Evolutionary conservation across 768 basidiomycete species (phyloP).

Genomic region (Podaxis sp.): DNA sequence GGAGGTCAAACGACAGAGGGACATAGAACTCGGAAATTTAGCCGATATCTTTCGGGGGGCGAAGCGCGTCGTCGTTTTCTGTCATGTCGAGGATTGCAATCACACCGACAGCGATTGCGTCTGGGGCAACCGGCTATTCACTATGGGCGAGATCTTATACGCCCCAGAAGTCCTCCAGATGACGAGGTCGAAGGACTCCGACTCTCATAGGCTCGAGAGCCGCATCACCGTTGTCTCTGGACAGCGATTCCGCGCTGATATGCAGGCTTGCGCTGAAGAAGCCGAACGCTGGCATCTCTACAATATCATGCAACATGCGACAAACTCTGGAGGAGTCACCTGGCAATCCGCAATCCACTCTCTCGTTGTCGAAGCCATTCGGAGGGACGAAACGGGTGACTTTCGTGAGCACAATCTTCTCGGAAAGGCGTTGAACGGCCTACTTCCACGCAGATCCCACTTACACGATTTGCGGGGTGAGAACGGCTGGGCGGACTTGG

Average conservation of each 20-base stretch:
- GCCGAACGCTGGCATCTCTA: conserved; percentile 21
- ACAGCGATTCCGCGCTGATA: conserved; percentile 8
- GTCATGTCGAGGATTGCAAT: conserved; percentile 6
- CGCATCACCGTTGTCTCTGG: conserved; percentile 4
- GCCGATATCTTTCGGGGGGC: conserved; percentile 14
- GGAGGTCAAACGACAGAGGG: background rate
- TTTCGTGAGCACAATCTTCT: conserved; percentile 21
- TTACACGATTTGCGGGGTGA: conserved; percentile 16
- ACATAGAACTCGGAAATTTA: conserved; percentile 4
- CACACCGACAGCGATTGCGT: conserved; percentile 4
- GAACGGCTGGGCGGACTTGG: conserved; percentile 27
- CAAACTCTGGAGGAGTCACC: conserved; percentile 19
- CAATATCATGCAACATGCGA: conserved; percentile 23
- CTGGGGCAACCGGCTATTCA: conserved; percentile 12
- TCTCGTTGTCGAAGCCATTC: conserved; percentile 24
- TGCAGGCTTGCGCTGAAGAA: conserved; percentile 13
- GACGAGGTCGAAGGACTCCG: background rate
- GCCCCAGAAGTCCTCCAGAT: conserved; percentile 6
- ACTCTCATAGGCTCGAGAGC: background rate
- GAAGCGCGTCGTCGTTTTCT: conserved; percentile 9
- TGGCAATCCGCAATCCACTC: conserved; percentile 26
- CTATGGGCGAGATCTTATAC: conserved; percentile 11
- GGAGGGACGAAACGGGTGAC: conserved; percentile 20
- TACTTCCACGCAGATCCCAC: conserved; percentile 23
- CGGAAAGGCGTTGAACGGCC: conserved; percentile 25